Evolutionary conservation across 768 basidiomycete genomes (phyloP), one percentile per base, ranked within the genome.

Genomic region (Lentinula edodes): DNA sequence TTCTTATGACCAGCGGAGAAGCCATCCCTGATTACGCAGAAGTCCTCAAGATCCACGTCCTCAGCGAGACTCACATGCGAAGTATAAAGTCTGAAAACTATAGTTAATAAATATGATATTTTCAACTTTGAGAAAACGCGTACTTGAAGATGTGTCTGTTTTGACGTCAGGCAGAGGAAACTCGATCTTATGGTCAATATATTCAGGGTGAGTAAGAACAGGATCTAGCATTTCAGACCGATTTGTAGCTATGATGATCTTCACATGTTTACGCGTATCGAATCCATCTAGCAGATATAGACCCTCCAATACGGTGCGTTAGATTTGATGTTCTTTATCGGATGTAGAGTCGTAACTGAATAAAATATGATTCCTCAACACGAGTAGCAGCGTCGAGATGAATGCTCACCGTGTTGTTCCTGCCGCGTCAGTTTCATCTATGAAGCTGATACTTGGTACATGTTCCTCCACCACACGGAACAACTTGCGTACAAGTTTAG

Each of bases 241-340:
- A 78, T 99, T 99, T 5, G 97, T 99, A 12, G 97, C 97, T 96
- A 98, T 98, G 73, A 99, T 98, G 66, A 99, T 95, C 76, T 98
- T 99, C 62, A 99, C 95, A 71, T 98, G 96, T n/a, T 95, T 95
- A 60, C 95, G 88, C 5, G 95, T 95, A 71, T 99, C 97, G 74
- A 99, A 98, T n/a, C 97, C 97, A 68, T 99, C 97, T 43, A 99
- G 83, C 75, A 98, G 97, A 72, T 99, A 98, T 57, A 99, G 84
- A 53, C 98, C 82, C 73, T 99, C 97, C 76, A 98, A 81, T 96
- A 99, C 98, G 15, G 97, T 99, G 62, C 97, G 86, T 73, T 99
- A 97, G 67, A 99, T 98, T 78, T 99, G 97, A 65, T 96, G 91
- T 76, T 99, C 96, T 64, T 96, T 97, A 36, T 97, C 96, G 2